Conservation (phyloP, 2,329 filamentous ascomycete genomes). For the Diaporthe aspalathi region DNA sequence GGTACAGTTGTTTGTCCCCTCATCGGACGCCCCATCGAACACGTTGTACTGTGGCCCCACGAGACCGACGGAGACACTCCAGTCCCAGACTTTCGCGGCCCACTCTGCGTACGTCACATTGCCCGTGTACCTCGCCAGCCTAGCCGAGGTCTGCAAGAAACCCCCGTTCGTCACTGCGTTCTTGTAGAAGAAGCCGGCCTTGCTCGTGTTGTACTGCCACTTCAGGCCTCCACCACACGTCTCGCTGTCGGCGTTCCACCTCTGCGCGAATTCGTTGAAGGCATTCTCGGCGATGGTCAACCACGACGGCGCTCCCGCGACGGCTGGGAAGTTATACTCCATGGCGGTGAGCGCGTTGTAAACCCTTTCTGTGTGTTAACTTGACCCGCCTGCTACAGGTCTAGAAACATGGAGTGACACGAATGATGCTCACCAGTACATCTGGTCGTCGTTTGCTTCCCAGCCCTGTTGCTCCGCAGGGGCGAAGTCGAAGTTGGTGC, state of each 20-base stretch:
- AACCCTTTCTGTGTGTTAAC: conserved; percentile 51
- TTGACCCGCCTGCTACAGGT: not conserved
- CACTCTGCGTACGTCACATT: conserved; percentile 72
- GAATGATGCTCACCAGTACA: conserved; percentile 61
- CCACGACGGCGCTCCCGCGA: conserved; percentile 66
- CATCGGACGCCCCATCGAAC: conserved; percentile 63
- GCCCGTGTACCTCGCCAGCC: conserved; percentile 73
- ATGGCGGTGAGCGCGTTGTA: conserved; percentile 75
- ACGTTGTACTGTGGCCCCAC: conserved; percentile 57
- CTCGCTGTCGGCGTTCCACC: conserved; percentile 75
- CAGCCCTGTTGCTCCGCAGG: conserved; percentile 74
- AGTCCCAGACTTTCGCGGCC: conserved; percentile 69
- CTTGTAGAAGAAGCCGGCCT: conserved; percentile 68
- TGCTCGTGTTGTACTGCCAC: conserved; percentile 86
- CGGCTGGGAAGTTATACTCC: conserved; percentile 72
- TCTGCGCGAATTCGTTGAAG: conserved; percentile 77
- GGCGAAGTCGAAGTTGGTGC: conserved; percentile 78
- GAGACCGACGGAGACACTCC: conserved; percentile 58
- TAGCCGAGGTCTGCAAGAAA: conserved; percentile 62
- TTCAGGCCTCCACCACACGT: conserved; percentile 77
- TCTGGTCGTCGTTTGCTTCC: conserved; percentile 78
- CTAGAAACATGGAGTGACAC: not conserved
- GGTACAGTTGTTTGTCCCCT: conserved; percentile 56
- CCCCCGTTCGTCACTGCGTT: conserved; percentile 61
- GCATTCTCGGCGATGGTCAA: conserved; percentile 79